Evolutionary conservation across 768 basidiomycete genomes (phyloP).

Genomic region (Paxillus involutus): DNA sequence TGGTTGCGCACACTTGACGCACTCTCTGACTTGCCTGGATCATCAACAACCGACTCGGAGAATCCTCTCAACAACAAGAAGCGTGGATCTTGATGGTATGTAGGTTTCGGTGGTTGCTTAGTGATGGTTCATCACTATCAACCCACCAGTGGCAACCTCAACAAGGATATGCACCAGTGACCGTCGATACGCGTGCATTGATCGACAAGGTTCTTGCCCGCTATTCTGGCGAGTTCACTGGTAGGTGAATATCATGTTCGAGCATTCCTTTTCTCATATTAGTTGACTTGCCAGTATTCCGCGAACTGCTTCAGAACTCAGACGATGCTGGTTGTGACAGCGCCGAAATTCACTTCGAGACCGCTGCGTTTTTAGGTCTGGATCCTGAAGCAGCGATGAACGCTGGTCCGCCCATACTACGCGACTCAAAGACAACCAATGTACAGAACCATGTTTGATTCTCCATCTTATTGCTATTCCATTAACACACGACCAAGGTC

Average conservation of each 20-base stretch:
- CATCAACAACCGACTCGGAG: neutral
- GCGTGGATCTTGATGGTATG: neutral
- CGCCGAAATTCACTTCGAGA: slow-evolving; percentile 82
- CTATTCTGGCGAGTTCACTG: slow-evolving; percentile 91
- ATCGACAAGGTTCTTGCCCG: slow-evolving; percentile 94
- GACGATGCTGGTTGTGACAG: slow-evolving; percentile 81
- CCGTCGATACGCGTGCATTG: slow-evolving; percentile 89
- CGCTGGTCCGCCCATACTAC: slow-evolving; percentile 33
- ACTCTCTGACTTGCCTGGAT: neutral
- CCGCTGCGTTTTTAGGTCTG: slow-evolving; percentile 45
- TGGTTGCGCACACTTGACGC: neutral
- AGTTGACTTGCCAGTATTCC: slow-evolving; percentile 42
- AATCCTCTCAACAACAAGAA: neutral
- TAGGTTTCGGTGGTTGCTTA: neutral
- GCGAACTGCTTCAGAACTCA: slow-evolving; percentile 94
- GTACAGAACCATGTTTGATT: slow-evolving; percentile 37
- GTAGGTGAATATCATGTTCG: slow-evolving; percentile 27
- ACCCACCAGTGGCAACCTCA: slow-evolving; percentile 42
- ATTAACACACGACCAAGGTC: slow-evolving; percentile 43
- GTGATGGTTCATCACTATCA: neutral
- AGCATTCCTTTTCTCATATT: neutral
- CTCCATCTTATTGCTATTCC: neutral
- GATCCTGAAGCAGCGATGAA: slow-evolving; percentile 15
- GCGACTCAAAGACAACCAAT: slow-evolving; percentile 63
- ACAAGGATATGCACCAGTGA: slow-evolving; percentile 64